phyloP scores from a whole-genome alignment of 2,329 filamentous ascomycete species.

The Phyllosticta ampelicida region DNA sequence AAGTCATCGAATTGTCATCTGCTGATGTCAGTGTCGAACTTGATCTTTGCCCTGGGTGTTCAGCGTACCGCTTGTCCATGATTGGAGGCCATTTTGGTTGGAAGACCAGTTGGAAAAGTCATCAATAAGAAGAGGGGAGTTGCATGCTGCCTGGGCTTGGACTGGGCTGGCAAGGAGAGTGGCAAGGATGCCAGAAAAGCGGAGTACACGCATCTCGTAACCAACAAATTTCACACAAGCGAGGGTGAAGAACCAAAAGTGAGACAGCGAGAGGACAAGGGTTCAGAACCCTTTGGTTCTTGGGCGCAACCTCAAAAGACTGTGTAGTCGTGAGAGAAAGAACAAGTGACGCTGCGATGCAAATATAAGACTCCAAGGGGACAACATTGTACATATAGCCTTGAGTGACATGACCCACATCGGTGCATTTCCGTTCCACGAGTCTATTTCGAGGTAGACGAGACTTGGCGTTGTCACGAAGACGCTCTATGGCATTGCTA shows the following conservation, averaged over 20 bases:
- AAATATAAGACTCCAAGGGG: neutral
- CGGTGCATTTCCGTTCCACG: neutral
- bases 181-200: slow-evolving; percentile 24
- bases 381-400: neutral
- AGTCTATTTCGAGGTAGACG: neutral
- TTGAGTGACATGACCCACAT: neutral
- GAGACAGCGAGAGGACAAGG: slow-evolving; percentile 28
- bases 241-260: slow-evolving; percentile 18
- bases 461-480: neutral
- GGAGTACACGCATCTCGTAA: slow-evolving; percentile 21
- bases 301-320: neutral
- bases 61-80: slow-evolving; percentile 26
- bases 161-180: slow-evolving; percentile 17
- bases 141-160: slow-evolving; percentile 25
- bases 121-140: slow-evolving; percentile 25
- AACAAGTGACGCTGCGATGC: neutral
- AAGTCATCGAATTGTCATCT: slow-evolving; percentile 42
- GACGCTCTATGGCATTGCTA: neutral
- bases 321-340: neutral
- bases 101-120: slow-evolving; percentile 28
- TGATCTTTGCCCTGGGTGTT: too few relatives aligned
- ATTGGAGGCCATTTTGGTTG: slow-evolving; percentile 26
- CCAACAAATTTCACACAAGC: slow-evolving; percentile 4
- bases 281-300: slow-evolving; percentile 15
- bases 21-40: neutral